Evolutionary conservation across 2,329 filamentous ascomycete genomes (phyloP), one percentile per base, ranked within the genome.

Genomic region (Didymellaceae sp.): DNA sequence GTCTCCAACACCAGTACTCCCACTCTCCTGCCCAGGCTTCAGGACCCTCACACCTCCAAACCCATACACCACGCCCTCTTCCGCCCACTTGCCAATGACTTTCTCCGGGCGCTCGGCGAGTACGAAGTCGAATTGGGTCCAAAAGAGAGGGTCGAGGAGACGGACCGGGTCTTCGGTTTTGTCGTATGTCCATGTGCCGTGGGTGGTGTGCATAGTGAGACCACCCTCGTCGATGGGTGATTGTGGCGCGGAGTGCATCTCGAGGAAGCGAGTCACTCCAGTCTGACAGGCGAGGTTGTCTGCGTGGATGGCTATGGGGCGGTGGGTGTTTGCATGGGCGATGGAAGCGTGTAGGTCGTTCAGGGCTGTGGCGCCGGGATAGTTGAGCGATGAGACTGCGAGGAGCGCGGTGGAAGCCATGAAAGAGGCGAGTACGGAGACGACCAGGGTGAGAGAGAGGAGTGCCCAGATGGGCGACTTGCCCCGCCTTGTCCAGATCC

Each of bases 361-460:
- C 8, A 97, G 79, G 2, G 92, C 94, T 52, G 89, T 84, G 17
- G 90, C 94, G 38, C 94, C 94, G 1, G 94, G 94, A 68, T 99
- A 99, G 75, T 97, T 99, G 49, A 95, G 84, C 11, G 89, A 87
- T 0, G 91, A 96, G 52, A 95, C 77, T 21, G 88, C 80, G 2
- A 97, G 84, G 75, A 96, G 84, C 24, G 75, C 81, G 3, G 80
- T 78, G 48, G 87, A 90, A 26, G 83, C 77, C 5, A 78, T 74
- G 52, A 89, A 83, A 1, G 85, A 83, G 4, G 75, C 71, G 1
- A 86, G 52, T 0, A 89, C 78, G 0, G 89, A 91, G 1, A 78
- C 68, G 3, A 83, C 68, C 2, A 95, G 68, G 1, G 73, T 63
- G 2, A 84, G 55, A 2, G 84, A 83, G 7, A 85, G 72, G 1